Conservation (phyloP, 2,329 filamentous ascomycete genomes). For the Karstenula rhodostoma region DNA sequence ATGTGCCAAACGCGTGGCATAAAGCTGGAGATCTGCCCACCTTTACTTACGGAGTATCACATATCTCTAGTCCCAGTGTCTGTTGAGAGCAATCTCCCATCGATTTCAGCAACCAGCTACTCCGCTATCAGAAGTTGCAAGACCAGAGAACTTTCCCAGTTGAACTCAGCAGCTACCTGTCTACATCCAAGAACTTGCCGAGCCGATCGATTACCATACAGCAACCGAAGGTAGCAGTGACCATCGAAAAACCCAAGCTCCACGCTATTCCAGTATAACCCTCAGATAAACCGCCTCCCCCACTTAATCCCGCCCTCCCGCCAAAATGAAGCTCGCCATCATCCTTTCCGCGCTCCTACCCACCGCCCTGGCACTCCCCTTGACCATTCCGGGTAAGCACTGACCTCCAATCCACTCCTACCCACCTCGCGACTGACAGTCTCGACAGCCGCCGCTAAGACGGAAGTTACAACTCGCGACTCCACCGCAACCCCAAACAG, state of each 20-base stretch:
- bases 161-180: not conserved
- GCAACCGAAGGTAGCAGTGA: not conserved
- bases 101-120: not conserved
- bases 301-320: not conserved
- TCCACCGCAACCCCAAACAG: not conserved
- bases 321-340: not conserved
- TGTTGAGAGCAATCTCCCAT: not conserved
- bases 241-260: not conserved
- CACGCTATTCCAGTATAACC: not conserved
- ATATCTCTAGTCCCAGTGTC: not conserved
- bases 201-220: not conserved
- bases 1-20: not conserved
- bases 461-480: not conserved
- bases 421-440: not conserved
- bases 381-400: slow-evolving; percentile 4
- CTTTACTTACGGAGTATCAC: not conserved
- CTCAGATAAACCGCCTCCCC: not conserved
- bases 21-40: slow-evolving; percentile 1
- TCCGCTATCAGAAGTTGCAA: not conserved
- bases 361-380: slow-evolving; percentile 3
- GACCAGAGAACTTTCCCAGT: not conserved
- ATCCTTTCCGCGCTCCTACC: slow-evolving; percentile 5
- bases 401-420: not conserved
- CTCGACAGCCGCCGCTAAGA: not conserved
- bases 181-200: not conserved